These are phyloP conservation scores for Monosporascus sp. DNA, from an alignment of 2,329 filamentous ascomycete species.

Conservation along the genomic window DNA sequence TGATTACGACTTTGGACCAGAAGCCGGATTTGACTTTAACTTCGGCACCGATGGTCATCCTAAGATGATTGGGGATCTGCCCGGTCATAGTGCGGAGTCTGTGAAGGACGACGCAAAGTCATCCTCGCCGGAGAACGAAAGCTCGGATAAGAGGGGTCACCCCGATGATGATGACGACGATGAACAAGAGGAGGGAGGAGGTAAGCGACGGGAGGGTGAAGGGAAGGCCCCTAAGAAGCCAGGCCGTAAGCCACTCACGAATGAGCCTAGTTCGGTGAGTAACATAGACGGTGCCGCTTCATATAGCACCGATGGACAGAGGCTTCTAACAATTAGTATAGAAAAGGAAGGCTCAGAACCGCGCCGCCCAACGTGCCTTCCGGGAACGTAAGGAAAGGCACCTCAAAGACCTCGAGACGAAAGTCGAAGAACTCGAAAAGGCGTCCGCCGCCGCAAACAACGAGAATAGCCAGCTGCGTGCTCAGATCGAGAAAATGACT, in stretches of 20 bases:
- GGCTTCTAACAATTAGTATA: slow-evolving; percentile 34
- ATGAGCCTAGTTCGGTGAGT: slow-evolving; percentile 91
- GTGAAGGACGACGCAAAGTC: slow-evolving; percentile 38
- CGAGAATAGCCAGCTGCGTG: slow-evolving; percentile 77
- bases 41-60: slow-evolving; percentile 47
- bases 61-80: slow-evolving; percentile 72
- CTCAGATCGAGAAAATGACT: slow-evolving; percentile 85
- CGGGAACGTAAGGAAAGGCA: slow-evolving; percentile 93
- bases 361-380: slow-evolving; percentile 88
- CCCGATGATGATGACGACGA: slow-evolving; percentile 66
- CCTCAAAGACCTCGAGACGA: slow-evolving; percentile 75
- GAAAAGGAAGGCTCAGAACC: slow-evolving; percentile 95
- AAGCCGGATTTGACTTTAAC: slow-evolving; percentile 73
- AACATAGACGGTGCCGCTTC: slow-evolving; percentile 2
- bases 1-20: slow-evolving; percentile 68
- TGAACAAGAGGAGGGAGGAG: slow-evolving; percentile 36
- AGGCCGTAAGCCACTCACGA: slow-evolving; percentile 89
- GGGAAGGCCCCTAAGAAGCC: slow-evolving; percentile 93
- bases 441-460: slow-evolving; percentile 75
- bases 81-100: slow-evolving; percentile 38
- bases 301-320: slow-evolving; percentile 3
- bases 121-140: slow-evolving; percentile 57
- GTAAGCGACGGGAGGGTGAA: slow-evolving; percentile 74
- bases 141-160: slow-evolving; percentile 66
- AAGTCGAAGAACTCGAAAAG: slow-evolving; percentile 73